Conservation (phyloP, 257 asterid genomes). For the Solanum chiquidenum region DNA sequence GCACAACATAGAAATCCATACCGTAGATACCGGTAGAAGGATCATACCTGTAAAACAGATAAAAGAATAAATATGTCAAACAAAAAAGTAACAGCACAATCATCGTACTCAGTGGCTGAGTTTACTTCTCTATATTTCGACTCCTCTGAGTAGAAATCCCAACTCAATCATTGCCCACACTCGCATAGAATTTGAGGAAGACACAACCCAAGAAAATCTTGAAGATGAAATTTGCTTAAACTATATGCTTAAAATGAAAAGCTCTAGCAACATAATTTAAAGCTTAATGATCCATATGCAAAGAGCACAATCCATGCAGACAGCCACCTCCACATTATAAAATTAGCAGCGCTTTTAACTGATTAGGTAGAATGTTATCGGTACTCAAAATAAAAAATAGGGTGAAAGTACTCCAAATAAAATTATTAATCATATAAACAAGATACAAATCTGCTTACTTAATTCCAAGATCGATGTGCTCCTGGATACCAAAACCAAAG, state of each 20-base stretch:
- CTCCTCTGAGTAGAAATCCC: too few relatives aligned
- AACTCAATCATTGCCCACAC: too few relatives aligned
- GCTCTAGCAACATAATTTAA: background rate
- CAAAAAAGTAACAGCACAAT: background rate
- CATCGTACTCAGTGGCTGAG: too few relatives aligned
- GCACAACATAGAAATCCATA: conserved; percentile 50
- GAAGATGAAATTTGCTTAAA: too few relatives aligned
- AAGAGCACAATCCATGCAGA: background rate
- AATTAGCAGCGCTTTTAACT: background rate
- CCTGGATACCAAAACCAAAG: conserved; percentile 46
- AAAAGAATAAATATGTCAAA: background rate
- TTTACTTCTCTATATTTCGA: too few relatives aligned
- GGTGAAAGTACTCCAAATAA: background rate
- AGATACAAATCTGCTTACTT: conserved; percentile 23
- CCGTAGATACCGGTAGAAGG: conserved; percentile 53
- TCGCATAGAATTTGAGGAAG: too few relatives aligned
- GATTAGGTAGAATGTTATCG: background rate
- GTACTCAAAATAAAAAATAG: background rate
- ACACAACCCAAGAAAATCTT: too few relatives aligned
- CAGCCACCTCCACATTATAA: background rate
- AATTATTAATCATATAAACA: too few relatives aligned
- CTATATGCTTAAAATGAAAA: too few relatives aligned
- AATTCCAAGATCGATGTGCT: conserved; percentile 49
- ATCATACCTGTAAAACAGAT: conserved; percentile 19
- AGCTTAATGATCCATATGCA: background rate